Base-by-base conservation (phyloP, 179 eudicot species). In the Dionaea muscipula region DNA sequence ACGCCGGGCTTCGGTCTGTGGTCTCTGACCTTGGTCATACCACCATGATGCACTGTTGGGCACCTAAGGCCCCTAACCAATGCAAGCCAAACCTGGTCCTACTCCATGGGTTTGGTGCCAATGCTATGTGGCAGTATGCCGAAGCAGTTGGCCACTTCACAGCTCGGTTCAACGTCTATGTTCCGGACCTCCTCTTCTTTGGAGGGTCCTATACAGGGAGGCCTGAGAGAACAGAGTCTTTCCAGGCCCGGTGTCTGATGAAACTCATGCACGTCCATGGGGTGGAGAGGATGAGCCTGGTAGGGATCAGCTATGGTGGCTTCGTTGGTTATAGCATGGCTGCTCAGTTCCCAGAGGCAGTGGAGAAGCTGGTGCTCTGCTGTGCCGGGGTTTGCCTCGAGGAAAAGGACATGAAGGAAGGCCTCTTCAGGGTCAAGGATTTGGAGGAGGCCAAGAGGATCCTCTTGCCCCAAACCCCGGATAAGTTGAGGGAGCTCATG, bases 271-370 rank as follows among this genome's bases (percentile, higher is more conserved):
- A 63, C 53, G 59, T 57, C 13, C 79, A 77, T 26, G 88, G 88
- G 16, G 81, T 82, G 26, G 20, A 47, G 10, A 78, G 51, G 57
- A 11, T 67, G 78, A 81, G 81, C 59, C 24, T 90, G 52, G 90
- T 90, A 17, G 97, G 97, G 41, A 74, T 83, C n/a, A 90, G 97
- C 53, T 90, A 90, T 36, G 97, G 97, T 7, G 94, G 95, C 7
- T 90, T 90, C 24, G 97, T 90, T 3, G 90, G 77, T 57, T 90
- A 90, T 24, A 81, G 84, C 48, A 57, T 86, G 83, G 95, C 97
- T 13, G 77, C 47, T 10, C 82, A 78, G 70, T 90, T 61, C 45
- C 94, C 95, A 7, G 78, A 76, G 69, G 72, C 54, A 55, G 80
- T 86, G 41, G 94, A 86, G 71, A 86, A 64, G 81, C 64, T 78